phyloP scores from a whole-genome alignment of 1,284 basidiomycete genomes.

The Melampsora medusae region DNA sequence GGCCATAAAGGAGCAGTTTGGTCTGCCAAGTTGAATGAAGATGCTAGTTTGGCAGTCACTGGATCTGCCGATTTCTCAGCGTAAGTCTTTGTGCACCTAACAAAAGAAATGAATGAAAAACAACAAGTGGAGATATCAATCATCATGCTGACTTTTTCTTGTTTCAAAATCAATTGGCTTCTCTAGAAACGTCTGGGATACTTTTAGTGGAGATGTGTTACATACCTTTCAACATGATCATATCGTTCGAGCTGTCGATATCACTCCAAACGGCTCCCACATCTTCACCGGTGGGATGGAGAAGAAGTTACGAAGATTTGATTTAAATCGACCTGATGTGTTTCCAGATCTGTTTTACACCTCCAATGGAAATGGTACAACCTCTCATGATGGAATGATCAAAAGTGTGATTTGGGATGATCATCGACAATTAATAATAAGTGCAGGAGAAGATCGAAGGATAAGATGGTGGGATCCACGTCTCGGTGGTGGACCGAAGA shows the following conservation, averaged over 20 bases:
- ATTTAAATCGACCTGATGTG: slow-evolving; percentile 63
- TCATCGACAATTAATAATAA: slow-evolving; percentile 73
- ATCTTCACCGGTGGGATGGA: slow-evolving; percentile 93
- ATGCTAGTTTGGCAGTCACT: slow-evolving; percentile 74
- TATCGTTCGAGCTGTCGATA: slow-evolving; percentile 90
- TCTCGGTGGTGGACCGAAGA: slow-evolving; percentile 59
- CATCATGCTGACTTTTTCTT: background rate
- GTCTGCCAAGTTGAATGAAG: slow-evolving; percentile 81
- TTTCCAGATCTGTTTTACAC: slow-evolving; percentile 28
- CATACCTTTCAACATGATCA: slow-evolving; percentile 96
- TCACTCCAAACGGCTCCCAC: slow-evolving; percentile 67
- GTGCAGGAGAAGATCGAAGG: slow-evolving; percentile 84
- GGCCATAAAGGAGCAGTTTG: slow-evolving; percentile 98
- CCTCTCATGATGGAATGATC: slow-evolving; percentile 76
- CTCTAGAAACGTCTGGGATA: slow-evolving; percentile 92
- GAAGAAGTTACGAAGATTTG: slow-evolving; percentile 94
- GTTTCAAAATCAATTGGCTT: background rate
- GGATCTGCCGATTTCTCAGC: slow-evolving; percentile 97
- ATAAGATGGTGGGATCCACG: slow-evolving; percentile 97
- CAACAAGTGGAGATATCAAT: background rate
- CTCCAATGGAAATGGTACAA: background rate
- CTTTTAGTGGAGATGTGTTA: slow-evolving; percentile 76
- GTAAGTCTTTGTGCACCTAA: slow-evolving; percentile 60
- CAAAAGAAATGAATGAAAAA: no score
- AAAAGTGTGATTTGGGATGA: slow-evolving; percentile 91